phyloP scores from a whole-genome alignment of 495 filamentous ascomycete species.

The Lichina pygmaea region DNA sequence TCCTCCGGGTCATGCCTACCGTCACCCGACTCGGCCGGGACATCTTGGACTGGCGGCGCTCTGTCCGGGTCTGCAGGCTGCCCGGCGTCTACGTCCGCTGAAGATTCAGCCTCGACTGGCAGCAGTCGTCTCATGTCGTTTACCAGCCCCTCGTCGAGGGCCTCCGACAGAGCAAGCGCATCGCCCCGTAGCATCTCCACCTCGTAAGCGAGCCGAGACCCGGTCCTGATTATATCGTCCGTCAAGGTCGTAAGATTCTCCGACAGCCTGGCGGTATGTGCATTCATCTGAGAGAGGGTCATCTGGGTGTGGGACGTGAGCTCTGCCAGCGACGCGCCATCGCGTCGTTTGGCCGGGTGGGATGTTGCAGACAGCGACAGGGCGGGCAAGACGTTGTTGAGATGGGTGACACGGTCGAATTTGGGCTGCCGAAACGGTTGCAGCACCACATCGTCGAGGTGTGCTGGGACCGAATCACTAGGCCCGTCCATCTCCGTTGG shows the following conservation, averaged over 20 bases:
- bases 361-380: slow-evolving; percentile 57
- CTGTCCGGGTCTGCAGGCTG: neutral
- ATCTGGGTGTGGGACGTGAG: slow-evolving; percentile 61
- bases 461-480: neutral
- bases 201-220: slow-evolving; percentile 71
- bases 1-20: neutral
- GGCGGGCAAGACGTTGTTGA: slow-evolving; percentile 52
- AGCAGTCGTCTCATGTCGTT: slow-evolving; percentile 46
- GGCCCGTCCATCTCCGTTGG: too few species aligned
- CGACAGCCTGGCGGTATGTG: slow-evolving; percentile 66
- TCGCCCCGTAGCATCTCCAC: slow-evolving; percentile 84
- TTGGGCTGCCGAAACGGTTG: slow-evolving; percentile 1
- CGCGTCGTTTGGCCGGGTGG: slow-evolving; percentile 9
- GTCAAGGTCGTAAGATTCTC: slow-evolving; percentile 63
- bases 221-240: slow-evolving; percentile 76
- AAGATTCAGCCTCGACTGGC: slow-evolving; percentile 7
- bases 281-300: slow-evolving; percentile 59
- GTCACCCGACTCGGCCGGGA: slow-evolving; percentile 13
- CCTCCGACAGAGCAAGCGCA: slow-evolving; percentile 45
- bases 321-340: slow-evolving; percentile 36
- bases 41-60: neutral
- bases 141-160: slow-evolving; percentile 40
- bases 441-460: slow-evolving; percentile 1
- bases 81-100: too few species aligned
- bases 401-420: slow-evolving; percentile 30